A percentile compares a stretch with the other conserved stretches of the same genome.
phyloP scores from a whole-genome alignment of 1,284 basidiomycete species.

The Omphalotus olearius region DNA sequence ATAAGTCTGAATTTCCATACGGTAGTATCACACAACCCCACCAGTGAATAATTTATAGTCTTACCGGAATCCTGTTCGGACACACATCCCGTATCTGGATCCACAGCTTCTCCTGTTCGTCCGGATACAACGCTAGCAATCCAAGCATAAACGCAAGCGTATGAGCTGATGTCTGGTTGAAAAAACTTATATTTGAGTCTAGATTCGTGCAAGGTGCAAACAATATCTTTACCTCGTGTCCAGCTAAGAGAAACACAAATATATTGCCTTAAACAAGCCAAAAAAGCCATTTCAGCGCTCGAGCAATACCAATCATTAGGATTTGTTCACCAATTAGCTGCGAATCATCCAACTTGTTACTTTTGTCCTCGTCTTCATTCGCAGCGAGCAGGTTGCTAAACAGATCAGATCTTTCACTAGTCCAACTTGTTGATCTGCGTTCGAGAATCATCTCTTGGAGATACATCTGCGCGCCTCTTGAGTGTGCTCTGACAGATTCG shows the following conservation, averaged over 20 bases:
- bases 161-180: slow-evolving; percentile 25
- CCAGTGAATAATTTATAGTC: slow-evolving; percentile 10
- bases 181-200: too few species aligned
- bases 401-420: slow-evolving; percentile 39
- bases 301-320: too few species aligned
- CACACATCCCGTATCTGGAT: slow-evolving; percentile 36
- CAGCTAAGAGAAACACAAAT: slow-evolving; percentile 55
- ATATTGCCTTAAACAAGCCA: slow-evolving; percentile 31
- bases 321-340: too few species aligned
- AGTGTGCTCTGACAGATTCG: too few species aligned
- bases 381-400: slow-evolving; percentile 53
- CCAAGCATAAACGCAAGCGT: slow-evolving; percentile 10
- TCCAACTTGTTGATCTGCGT: slow-evolving; percentile 22
- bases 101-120: slow-evolving; percentile 45
- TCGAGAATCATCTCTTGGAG: too few species aligned
- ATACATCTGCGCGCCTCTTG: too few species aligned
- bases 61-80: slow-evolving; percentile 38
- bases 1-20: slow-evolving; percentile 8
- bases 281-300: too few species aligned
- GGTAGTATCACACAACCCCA: too few species aligned
- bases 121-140: slow-evolving; percentile 30
- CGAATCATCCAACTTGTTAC: slow-evolving; percentile 47
- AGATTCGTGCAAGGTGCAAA: too few species aligned
- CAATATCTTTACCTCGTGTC: slow-evolving; percentile 46
- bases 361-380: slow-evolving; percentile 20